Conservation (phyloP, 176 grass and related monocot genomes). For the Oryza meyeriana region DNA sequence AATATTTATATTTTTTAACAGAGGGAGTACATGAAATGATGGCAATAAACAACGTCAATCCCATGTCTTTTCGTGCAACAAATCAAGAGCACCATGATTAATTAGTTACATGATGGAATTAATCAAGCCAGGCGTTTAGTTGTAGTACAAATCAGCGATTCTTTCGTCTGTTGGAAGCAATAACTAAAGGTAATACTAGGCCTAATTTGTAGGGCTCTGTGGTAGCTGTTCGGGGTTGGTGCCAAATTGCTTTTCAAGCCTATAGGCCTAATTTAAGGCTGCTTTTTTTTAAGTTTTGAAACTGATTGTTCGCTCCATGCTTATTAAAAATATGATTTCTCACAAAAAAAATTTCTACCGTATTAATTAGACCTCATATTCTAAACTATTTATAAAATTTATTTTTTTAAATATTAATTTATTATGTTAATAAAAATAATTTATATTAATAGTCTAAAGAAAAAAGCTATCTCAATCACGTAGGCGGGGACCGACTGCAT, state of each 20-base stretch:
- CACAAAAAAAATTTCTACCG: too few species aligned
- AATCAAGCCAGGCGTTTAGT: background rate
- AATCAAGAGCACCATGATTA: background rate
- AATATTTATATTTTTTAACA: too few species aligned
- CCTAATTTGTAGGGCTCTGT: background rate
- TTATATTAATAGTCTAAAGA: too few species aligned
- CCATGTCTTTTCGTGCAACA: background rate
- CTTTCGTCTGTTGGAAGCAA: background rate
- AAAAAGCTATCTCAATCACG: too few species aligned
- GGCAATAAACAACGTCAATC: background rate
- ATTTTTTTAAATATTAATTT: too few species aligned
- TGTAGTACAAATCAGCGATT: background rate
- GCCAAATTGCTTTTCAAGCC: background rate
- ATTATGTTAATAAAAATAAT: too few species aligned
- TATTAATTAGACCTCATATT: too few species aligned
- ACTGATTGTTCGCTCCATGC: too few species aligned
- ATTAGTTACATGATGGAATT: background rate
- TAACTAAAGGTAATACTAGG: background rate
- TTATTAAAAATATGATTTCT: too few species aligned
- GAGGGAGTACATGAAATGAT: background rate
- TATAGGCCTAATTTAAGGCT: background rate
- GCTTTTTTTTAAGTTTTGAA: too few species aligned
- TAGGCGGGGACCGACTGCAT: background rate
- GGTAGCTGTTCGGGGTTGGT: background rate
- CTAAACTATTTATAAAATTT: too few species aligned